phyloP scores from a whole-genome alignment of 129 eudicot species.

The Deinandra increscens region DNA sequence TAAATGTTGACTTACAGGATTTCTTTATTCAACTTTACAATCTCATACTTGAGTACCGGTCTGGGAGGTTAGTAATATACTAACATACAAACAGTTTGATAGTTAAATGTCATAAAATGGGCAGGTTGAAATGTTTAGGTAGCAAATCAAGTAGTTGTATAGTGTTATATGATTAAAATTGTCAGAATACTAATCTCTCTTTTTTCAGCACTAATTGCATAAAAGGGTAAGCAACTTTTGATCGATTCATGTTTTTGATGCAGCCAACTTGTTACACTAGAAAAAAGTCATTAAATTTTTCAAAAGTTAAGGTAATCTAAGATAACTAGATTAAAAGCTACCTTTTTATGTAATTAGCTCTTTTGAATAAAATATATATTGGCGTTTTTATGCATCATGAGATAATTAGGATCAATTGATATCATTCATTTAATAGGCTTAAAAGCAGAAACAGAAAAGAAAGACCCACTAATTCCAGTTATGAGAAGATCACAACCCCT shows the following conservation, averaged over 20 bases:
- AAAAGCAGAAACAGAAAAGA: too few species aligned
- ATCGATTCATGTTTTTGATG: background rate
- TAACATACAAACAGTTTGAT: background rate
- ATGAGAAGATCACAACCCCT: too few species aligned
- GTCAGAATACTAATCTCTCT: background rate
- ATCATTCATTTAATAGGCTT: too few species aligned
- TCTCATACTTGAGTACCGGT: slow-evolving; percentile 76
- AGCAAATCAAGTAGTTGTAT: background rate
- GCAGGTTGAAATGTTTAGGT: background rate
- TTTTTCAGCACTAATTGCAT: background rate
- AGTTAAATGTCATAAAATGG: background rate
- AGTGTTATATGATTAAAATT: background rate
- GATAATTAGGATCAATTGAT: too few species aligned
- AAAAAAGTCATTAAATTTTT: too few species aligned
- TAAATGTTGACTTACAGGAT: slow-evolving; percentile 83
- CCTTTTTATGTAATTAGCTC: too few species aligned
- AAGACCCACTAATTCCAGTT: too few species aligned
- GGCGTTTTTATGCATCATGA: slow-evolving; percentile 6
- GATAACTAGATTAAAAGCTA: background rate
- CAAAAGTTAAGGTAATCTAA: background rate
- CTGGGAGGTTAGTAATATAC: slow-evolving; percentile 62
- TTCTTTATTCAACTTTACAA: slow-evolving; percentile 75
- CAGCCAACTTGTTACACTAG: too few species aligned
- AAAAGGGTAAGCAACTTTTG: background rate
- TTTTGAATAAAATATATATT: too few species aligned